Evolutionary conservation across 345 rosid species (phyloP), one percentile per base, ranked within the genome.

Genomic region (Aquilaria sinensis): DNA sequence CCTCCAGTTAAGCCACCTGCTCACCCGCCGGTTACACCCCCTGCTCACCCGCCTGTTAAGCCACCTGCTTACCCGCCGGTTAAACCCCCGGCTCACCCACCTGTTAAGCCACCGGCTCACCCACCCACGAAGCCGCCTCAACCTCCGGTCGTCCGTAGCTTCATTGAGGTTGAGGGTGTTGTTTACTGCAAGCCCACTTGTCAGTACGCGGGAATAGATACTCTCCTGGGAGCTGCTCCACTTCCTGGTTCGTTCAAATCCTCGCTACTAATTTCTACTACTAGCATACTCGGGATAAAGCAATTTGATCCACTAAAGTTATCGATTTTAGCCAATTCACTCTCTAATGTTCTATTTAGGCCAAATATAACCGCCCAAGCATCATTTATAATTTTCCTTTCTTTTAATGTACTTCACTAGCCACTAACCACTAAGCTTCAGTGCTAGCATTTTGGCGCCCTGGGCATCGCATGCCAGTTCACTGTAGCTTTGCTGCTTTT

Each of bases 121-220:
- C 81, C 83, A 47, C 82, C 82, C 1, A 60, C 68, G 0, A 56
- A 73, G 61, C 80, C 87, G 0, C 73, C 78, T 0, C 50, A 15
- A 9, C 12, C 46, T 51, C 79, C 37, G 52, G 70, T 83, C 58
- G 70, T 61, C 33, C 75, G 97, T 74, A 78, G 77, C 51, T 70
- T 88, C 51, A 75, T 90, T 0, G 91, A 90, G 1, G 91, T 94
- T 10, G 87, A 78, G 53, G 99, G 97, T 13, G 85, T 79, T 1
- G 93, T 94, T 11, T 90, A 67, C 67, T 88, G 96, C 93, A 94
- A 83, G 75, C 43, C 43, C 43, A 77, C 92, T 34, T 94, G 99
- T 90, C 84, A 83, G 46, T 88, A 88, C 69, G 64, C 84, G 23
- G 80, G 86, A 14, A 65, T 34, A 51, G 72, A 79, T 12, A 75